Conservation (phyloP, 2,329 filamentous ascomycete species). For the Talaromyces atroroseus region DNA sequence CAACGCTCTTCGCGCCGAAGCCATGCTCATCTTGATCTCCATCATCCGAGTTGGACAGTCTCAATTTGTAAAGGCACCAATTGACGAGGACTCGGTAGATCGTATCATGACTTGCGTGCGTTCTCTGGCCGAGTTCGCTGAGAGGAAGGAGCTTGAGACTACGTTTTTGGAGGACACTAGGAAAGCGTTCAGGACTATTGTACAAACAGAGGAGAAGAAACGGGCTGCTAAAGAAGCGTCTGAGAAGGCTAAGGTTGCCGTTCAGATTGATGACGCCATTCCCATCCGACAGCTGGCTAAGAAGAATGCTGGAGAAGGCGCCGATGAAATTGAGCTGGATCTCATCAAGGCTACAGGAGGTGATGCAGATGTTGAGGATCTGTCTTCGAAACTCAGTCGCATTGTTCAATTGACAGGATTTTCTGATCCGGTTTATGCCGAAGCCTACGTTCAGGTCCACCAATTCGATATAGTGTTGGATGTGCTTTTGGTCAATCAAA, state of each 20-base stretch:
- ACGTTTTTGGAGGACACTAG: conserved; percentile 93
- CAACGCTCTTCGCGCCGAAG: conserved; percentile 89
- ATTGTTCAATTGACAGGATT: conserved; percentile 97
- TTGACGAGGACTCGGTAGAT: conserved; percentile 97
- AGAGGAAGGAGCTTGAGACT: conserved; percentile 84
- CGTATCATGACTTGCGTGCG: conserved; percentile 97
- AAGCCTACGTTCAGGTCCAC: conserved; percentile 97
- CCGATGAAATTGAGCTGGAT: conserved; percentile 82
- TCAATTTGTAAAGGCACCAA: conserved; percentile 95
- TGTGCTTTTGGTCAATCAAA: conserved; percentile 95
- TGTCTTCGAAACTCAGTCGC: conserved; percentile 88
- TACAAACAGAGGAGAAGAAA: conserved; percentile 96
- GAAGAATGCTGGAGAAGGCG: conserved; percentile 76
- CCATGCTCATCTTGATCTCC: conserved; percentile 99
- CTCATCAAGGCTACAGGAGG: conserved; percentile 92
- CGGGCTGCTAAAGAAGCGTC: conserved; percentile 88
- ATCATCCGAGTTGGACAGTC: conserved; percentile 97
- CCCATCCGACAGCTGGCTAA: conserved; percentile 87
- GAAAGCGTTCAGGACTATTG: conserved; percentile 95
- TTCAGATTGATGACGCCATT: conserved; percentile 94
- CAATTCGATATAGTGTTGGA: conserved; percentile 98
- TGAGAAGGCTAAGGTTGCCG: conserved; percentile 86
- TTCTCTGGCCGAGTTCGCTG: conserved; percentile 79
- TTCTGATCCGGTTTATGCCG: conserved; percentile 96
- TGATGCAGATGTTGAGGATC: conserved; percentile 74